Evolutionary conservation across 2,329 filamentous ascomycete genomes (phyloP), one percentile per base, ranked within the genome.

Genomic region (Claviceps digitariae): DNA sequence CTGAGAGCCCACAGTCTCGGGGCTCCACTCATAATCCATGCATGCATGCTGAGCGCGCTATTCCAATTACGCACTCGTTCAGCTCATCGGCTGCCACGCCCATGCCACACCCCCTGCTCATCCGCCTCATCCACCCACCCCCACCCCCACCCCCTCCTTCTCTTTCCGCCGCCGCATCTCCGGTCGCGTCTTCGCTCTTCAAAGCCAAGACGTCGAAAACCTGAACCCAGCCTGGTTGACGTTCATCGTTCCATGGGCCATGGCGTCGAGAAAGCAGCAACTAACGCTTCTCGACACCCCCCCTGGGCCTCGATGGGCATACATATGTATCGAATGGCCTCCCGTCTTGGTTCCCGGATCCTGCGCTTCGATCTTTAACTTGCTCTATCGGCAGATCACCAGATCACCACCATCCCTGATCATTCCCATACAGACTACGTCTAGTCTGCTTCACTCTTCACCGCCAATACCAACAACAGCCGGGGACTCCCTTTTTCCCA

Each of bases 311-410:
- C 13, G 29, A 40, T 50, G 12, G 12, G 8, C 27, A 31, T 47
- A 47, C 27, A 47, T 43, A 52, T 52, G 31, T 52, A 46, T 47
- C 50, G 41, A 27, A 52, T 47, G 41, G 17, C 50, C 36, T 52
- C 41, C 50, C 41, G 29, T 46, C n/a, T 21, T 49, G 27, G 20
- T 36, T 7, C 2, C 31, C 31, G 31, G 13, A 40, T 49, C 47
- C 21, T 49, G 8, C 47, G 34, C 31, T 40, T n/a, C 47, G 10
- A 44, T 23, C 41, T 25, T 4, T 13, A 44, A 23, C 12, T 44
- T 25, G 12, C 20, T 43, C 20, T 44, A 25, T 44, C 41, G 47
- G 31, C 47, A 49, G 12, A 36, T 34, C 4, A 38, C 20, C n/a
- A 12, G 9, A 34, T 34, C 12, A 40, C 13, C 20, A 12, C 8